These are phyloP conservation scores for Hyaloscypha hepaticicola DNA, from an alignment of 495 filamentous ascomycete species.

Conservation along the genomic window DNA sequence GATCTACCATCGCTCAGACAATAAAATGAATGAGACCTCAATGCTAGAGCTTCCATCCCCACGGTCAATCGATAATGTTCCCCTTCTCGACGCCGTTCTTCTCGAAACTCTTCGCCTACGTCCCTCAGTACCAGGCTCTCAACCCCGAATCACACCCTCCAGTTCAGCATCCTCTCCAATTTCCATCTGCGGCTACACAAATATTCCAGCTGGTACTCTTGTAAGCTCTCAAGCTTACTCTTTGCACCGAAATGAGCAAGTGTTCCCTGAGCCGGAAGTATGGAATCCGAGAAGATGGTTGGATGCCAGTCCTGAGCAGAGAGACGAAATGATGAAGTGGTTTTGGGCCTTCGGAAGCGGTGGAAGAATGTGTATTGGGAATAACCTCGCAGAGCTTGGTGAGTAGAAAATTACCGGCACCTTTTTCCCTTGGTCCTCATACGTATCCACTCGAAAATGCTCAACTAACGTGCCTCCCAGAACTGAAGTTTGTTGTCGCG, in stretches of 20 bases:
- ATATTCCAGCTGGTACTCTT: slow-evolving; percentile 59
- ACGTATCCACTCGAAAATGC: background rate
- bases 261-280: slow-evolving; percentile 56
- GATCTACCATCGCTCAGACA: slow-evolving; percentile 24
- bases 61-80: slow-evolving; percentile 63
- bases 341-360: slow-evolving; percentile 88
- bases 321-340: slow-evolving; percentile 52
- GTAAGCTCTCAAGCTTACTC: slow-evolving; percentile 66
- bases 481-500: slow-evolving; percentile 59
- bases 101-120: slow-evolving; percentile 75
- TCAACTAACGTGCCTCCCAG: slow-evolving; percentile 35
- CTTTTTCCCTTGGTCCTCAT: background rate
- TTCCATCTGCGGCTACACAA: slow-evolving; percentile 51
- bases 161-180: slow-evolving; percentile 23
- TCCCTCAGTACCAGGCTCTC: slow-evolving; percentile 70
- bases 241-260: slow-evolving; percentile 61
- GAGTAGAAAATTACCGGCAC: slow-evolving; percentile 33
- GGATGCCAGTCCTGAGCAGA: slow-evolving; percentile 34
- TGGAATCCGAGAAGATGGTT: slow-evolving; percentile 67
- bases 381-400: slow-evolving; percentile 73
- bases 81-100: slow-evolving; percentile 68
- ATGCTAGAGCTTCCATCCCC: slow-evolving; percentile 43
- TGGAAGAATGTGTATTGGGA: slow-evolving; percentile 79
- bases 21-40: slow-evolving; percentile 13
- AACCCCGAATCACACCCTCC: slow-evolving; percentile 66